These are phyloP conservation scores for Elaeagnus macrophylla DNA, from an alignment of 306 rosid genomes.

Conservation along the genomic window DNA sequence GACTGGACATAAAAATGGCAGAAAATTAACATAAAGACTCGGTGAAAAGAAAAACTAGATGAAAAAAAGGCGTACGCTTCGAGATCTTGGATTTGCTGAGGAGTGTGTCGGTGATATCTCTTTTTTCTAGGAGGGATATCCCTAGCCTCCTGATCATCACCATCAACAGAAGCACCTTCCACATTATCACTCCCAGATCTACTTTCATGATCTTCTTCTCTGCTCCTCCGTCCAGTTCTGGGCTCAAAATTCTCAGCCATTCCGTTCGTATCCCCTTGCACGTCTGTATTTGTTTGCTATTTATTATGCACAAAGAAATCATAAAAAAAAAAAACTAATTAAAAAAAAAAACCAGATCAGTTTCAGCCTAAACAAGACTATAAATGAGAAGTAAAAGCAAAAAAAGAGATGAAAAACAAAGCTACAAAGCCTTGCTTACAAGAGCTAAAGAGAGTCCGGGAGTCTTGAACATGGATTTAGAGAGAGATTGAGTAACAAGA, in stretches of 20 bases:
- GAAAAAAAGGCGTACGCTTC: constrained; percentile 42
- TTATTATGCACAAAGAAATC: too few relatives aligned
- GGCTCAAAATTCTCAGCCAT: constrained; percentile 50
- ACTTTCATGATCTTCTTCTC: constrained; percentile 86
- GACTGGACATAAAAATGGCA: constrained; percentile 22
- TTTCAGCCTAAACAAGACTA: not conserved
- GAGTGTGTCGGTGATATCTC: constrained; percentile 95
- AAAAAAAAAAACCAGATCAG: constrained; percentile 9
- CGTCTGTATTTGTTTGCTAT: constrained; percentile 67
- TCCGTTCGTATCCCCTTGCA: constrained; percentile 54
- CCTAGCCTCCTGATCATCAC: constrained; percentile 81
- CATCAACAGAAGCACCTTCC: constrained; percentile 90
- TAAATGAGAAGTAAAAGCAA: not conserved
- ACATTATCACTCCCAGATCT: constrained; percentile 94
- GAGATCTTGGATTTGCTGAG: constrained; percentile 96
- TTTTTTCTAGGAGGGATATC: constrained; percentile 73
- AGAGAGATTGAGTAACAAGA: constrained; percentile 53
- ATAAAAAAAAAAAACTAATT: not conserved
- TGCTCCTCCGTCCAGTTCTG: constrained; percentile 52
- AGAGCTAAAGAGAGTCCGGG: constrained; percentile 88
- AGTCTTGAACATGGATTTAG: constrained; percentile 92
- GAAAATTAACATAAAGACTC: not conserved
- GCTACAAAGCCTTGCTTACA: constrained; percentile 28
- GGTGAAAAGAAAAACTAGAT: too few relatives aligned
- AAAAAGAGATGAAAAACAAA: not conserved